Percentiles rank a stretch among this genome's conserved stretches.
Conservation (phyloP, 108 stramenopile species). For the Cyclotella kingstonii region DNA sequence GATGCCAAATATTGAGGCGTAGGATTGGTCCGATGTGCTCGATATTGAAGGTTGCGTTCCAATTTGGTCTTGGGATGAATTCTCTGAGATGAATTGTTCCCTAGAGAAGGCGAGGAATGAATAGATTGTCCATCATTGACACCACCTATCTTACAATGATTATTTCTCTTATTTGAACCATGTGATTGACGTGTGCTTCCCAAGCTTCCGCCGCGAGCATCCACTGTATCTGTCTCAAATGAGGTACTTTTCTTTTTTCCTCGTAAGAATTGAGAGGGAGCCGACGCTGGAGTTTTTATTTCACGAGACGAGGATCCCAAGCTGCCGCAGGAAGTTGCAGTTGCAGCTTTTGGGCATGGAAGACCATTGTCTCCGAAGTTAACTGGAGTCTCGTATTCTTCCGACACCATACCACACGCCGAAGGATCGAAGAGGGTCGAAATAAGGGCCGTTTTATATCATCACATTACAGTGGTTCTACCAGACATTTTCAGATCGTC, state of each 20-base stretch:
- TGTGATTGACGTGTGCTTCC: no score
- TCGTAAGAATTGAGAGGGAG: background rate
- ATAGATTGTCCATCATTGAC: background rate
- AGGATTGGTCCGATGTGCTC: background rate
- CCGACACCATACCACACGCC: background rate
- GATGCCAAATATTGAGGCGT: background rate
- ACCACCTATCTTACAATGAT: no score
- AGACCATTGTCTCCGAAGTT: background rate
- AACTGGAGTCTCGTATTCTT: slow-evolving; percentile 16
- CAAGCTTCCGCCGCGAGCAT: no score
- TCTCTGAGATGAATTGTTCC: slow-evolving; percentile 7
- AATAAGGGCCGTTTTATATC: no score
- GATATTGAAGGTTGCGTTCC: slow-evolving; percentile 17
- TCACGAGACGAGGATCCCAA: slow-evolving; percentile 23
- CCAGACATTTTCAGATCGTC: no score
- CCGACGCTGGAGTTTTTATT: slow-evolving; percentile 18
- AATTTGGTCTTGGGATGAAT: slow-evolving; percentile 5
- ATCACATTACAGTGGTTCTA: no score
- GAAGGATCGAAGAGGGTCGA: no score
- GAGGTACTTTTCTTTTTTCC: background rate
- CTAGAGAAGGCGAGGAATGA: slow-evolving; percentile 10
- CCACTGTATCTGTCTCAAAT: no score
- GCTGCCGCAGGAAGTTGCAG: slow-evolving; percentile 12
- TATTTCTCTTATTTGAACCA: no score
- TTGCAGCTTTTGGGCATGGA: background rate